Percentiles rank a stretch among this genome's conserved stretches.
Conservation (phyloP, 2,329 filamentous ascomycete species). For the Albophoma yamanashiensis region DNA sequence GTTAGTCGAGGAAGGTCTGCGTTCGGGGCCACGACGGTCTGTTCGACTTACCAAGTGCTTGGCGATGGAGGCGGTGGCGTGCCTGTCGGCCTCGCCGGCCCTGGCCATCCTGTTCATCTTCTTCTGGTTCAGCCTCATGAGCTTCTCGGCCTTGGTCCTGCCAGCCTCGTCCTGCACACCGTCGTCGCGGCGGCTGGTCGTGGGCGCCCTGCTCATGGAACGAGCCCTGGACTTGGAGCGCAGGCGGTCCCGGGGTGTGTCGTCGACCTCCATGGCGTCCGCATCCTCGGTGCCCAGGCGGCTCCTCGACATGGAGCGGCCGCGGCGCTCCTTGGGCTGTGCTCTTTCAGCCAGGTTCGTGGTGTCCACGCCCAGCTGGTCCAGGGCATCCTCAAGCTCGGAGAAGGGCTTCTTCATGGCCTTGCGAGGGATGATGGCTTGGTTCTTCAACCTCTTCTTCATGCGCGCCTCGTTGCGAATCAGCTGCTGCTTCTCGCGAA, state of each 20-base stretch:
- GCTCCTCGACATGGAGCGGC: constrained; percentile 57
- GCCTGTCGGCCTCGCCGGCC: constrained; percentile 93
- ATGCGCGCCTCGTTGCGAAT: constrained; percentile 92
- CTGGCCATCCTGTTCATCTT: constrained; percentile 98
- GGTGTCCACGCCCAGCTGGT: constrained; percentile 77
- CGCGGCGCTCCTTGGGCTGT: constrained; percentile 55
- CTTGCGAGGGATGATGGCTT: constrained; percentile 81
- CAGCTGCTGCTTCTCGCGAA: constrained; percentile 85
- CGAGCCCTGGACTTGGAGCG: constrained; percentile 60
- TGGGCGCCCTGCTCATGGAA: constrained; percentile 52
- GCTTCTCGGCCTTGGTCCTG: constrained; percentile 70
- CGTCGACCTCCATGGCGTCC: constrained; percentile 68
- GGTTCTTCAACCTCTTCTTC: constrained; percentile 96
- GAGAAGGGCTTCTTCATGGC: constrained; percentile 71
- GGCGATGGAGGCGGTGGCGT: constrained; percentile 66
- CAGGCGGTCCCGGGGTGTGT: constrained; percentile 45
- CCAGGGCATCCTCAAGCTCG: constrained; percentile 77
- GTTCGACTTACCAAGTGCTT: constrained; percentile 74
- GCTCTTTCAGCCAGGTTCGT: constrained; percentile 63
- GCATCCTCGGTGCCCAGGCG: constrained; percentile 52
- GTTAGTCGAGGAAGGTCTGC: constrained; percentile 17
- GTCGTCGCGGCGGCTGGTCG: constrained; percentile 59
- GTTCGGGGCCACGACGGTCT: not conserved
- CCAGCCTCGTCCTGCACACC: constrained; percentile 60
- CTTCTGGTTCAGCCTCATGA: constrained; percentile 86